Evolutionary conservation across 2,329 filamentous ascomycete genomes (phyloP).

Genomic region (Ascochyta viciae-villosae): DNA sequence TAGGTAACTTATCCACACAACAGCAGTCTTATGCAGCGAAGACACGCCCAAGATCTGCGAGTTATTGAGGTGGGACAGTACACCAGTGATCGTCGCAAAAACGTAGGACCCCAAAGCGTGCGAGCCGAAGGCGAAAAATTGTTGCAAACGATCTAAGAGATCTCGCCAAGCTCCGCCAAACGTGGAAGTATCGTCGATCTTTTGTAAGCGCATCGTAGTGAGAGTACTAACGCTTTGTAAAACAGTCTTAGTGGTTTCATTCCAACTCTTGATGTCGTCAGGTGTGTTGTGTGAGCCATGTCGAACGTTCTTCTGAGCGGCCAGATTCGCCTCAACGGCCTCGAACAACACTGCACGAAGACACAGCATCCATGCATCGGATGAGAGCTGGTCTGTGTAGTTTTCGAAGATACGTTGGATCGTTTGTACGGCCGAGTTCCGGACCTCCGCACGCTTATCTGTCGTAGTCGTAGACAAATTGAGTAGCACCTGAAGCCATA

Average conservation of each 20-base stretch:
- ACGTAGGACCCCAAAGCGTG: slow-evolving; percentile 53
- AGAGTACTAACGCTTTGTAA: slow-evolving; percentile 57
- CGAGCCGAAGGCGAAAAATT: slow-evolving; percentile 50
- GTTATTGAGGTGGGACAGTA: slow-evolving; percentile 46
- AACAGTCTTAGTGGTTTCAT: slow-evolving; percentile 51
- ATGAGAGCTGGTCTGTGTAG: slow-evolving; percentile 79
- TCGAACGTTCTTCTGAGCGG: slow-evolving; percentile 33
- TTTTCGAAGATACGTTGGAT: slow-evolving; percentile 90
- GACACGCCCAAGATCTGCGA: slow-evolving; percentile 28
- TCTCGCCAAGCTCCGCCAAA: slow-evolving; percentile 80
- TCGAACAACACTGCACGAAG: slow-evolving; percentile 81
- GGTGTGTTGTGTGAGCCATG: slow-evolving; percentile 16
- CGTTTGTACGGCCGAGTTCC: slow-evolving; percentile 90
- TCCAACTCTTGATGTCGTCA: slow-evolving; percentile 42
- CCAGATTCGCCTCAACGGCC: slow-evolving; percentile 70
- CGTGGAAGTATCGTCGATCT: slow-evolving; percentile 69
- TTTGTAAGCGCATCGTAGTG: slow-evolving; percentile 77
- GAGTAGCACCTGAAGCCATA: slow-evolving; percentile 80
- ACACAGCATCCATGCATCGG: slow-evolving; percentile 83
- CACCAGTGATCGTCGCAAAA: slow-evolving; percentile 49
- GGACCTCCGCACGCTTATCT: slow-evolving; percentile 75
- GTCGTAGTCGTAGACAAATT: slow-evolving; percentile 74
- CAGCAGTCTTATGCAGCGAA: slow-evolving; percentile 43
- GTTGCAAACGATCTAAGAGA: slow-evolving; percentile 72
- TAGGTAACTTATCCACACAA: slow-evolving; percentile 46